phyloP scores from a whole-genome alignment of 169 alveolate species.

The Cryptosporidium ryanae region DNA sequence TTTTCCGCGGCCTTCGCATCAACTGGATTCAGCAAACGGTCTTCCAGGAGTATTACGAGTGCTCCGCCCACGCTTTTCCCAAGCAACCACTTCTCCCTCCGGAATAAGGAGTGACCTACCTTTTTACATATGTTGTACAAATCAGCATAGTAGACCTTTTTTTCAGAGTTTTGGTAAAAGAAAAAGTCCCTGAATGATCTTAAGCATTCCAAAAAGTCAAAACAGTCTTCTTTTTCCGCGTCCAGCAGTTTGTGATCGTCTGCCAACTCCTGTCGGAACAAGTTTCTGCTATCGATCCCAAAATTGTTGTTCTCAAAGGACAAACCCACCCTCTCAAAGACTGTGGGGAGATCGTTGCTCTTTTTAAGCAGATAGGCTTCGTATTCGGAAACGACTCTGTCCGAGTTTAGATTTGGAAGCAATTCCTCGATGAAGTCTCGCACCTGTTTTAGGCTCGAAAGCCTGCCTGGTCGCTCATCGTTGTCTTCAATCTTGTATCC shows the following conservation, averaged over 20 bases:
- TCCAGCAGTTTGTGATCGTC: constrained; percentile 6
- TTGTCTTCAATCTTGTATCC: background rate
- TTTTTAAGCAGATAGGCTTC: constrained; percentile 4
- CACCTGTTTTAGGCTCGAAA: background rate
- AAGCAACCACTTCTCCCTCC: constrained; percentile 17
- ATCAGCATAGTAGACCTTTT: constrained; percentile 1
- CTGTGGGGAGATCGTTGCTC: constrained; percentile 13
- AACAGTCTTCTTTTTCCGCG: constrained; percentile 4
- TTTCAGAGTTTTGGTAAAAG: constrained; percentile 26
- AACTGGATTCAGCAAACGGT: constrained; percentile 7
- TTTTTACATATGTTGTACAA: constrained; percentile 33
- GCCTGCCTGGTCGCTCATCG: background rate
- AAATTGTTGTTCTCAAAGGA: background rate
- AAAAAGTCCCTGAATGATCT: constrained; percentile 36
- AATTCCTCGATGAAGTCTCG: background rate
- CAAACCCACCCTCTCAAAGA: constrained; percentile 12
- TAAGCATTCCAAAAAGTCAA: constrained; percentile 44
- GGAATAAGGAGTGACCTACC: constrained; percentile 14
- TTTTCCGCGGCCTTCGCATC: background rate
- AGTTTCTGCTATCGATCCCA: too few species aligned
- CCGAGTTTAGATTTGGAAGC: constrained; percentile 17
- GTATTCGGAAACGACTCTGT: constrained; percentile 19
- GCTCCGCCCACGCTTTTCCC: constrained; percentile 19
- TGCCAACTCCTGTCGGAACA: background rate
- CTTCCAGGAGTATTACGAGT: constrained; percentile 20